Conservation (phyloP, 1,139 yeast species). For the Yamadazyma sp. region DNA sequence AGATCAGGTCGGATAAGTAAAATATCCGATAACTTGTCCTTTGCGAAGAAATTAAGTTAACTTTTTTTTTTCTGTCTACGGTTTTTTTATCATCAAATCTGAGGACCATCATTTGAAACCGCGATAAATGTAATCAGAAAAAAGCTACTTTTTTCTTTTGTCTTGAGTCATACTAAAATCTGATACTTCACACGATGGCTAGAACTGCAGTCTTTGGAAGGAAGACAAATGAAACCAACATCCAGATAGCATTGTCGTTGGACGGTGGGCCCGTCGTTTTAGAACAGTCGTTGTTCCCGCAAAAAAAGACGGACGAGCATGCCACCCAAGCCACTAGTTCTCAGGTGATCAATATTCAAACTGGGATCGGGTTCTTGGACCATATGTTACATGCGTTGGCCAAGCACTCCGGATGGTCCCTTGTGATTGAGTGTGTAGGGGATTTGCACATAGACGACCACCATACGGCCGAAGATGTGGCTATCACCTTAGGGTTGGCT, state of each 20-base stretch:
- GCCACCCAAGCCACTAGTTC: constrained; percentile 62
- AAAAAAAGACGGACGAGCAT: constrained; percentile 39
- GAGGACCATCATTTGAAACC: background rate
- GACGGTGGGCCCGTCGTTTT: constrained; percentile 79
- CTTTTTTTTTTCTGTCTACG: background rate
- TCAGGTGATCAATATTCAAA: constrained; percentile 76
- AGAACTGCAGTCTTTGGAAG: constrained; percentile 58
- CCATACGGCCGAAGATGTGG: constrained; percentile 95
- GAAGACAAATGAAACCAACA: constrained; percentile 89
- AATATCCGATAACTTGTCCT: background rate
- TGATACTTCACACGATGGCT: constrained; percentile 3
- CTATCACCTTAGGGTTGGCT: constrained; percentile 86
- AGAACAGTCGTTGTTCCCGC: constrained; percentile 52
- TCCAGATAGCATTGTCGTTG: constrained; percentile 78
- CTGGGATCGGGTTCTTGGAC: constrained; percentile 94
- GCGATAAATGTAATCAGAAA: background rate
- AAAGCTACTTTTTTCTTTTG: background rate
- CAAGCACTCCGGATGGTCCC: constrained; percentile 95
- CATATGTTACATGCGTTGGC: constrained; percentile 98
- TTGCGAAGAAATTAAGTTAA: background rate
- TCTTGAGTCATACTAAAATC: constrained; percentile 11
- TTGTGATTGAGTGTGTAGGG: constrained; percentile 85
- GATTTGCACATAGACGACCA: constrained; percentile 96
- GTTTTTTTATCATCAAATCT: too few relatives aligned
- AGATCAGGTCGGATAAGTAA: background rate